Evolutionary conservation across 2,329 filamentous ascomycete genomes (phyloP), one percentile per base, ranked within the genome.

Genomic region (Trichophyton schoenleinii): DNA sequence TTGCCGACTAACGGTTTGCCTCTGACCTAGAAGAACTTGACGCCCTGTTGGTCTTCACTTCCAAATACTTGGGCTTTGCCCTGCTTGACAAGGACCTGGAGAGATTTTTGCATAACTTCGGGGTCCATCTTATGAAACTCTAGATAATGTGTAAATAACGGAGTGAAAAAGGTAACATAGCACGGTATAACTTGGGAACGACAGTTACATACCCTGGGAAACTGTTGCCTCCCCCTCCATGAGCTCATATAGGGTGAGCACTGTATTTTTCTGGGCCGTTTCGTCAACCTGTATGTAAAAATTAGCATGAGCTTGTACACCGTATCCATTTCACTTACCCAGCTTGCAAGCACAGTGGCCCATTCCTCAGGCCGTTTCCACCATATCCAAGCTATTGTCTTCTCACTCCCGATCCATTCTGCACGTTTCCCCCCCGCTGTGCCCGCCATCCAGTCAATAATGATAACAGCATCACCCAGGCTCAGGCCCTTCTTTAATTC

Each of bases 31-130:
- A 97, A 97, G 78, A 99, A 97, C 78, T 99, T 99, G 66, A 97
- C 90, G 69, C 94, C 94, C 69, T 88, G 84, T 63, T 89, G 88
- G 71, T 92, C 90, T 69, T 92, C 91, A 60, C 84, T 83, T 38
- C 92, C 92, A 76, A 99, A 97, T 28, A 97, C 85, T 74, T 97
- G 92, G 13, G 91, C 92, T 76, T 88, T 95, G 67, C 91, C 91
- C 64, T 87, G 83, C 80, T 95, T 96, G 41, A 95, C 91, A 57
- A 96, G 80, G 58, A 94, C 80, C 63, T 83, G 82, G 57, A 99
- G 79, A 42, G 89, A 87, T 73, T 87, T 91, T 66, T 87, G 82
- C 69, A 99, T 80, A 64, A 96, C 74, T 25, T 91, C 89, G 53
- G 81, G 79, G 71, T 97, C 91, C 79, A 99, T 88, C n/a, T 88